Percentiles rank a stretch among this genome's conserved stretches.
These are phyloP conservation scores for Coemansia sp. DNA, from an alignment of 192 early-diverging fungal species.

Conservation along the genomic window DNA sequence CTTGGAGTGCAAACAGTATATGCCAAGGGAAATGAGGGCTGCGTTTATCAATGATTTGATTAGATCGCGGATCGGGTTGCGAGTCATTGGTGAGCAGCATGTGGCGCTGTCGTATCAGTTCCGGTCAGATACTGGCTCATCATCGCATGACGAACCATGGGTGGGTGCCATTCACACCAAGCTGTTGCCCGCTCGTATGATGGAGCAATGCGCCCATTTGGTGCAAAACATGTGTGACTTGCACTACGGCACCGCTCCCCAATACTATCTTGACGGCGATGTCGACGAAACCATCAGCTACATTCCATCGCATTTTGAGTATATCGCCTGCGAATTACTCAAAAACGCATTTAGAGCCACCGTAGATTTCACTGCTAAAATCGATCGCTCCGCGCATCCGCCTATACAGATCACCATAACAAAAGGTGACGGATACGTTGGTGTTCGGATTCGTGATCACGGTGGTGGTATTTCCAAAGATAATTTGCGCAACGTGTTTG, in stretches of 20 bases:
- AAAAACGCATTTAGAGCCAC: constrained; percentile 92
- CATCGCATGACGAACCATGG: constrained; percentile 47
- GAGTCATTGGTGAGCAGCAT: constrained; percentile 90
- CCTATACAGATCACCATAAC: constrained; percentile 85
- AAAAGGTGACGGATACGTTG: constrained; percentile 73
- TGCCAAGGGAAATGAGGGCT: constrained; percentile 66
- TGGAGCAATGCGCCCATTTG: constrained; percentile 68
- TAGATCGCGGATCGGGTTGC: constrained; percentile 84
- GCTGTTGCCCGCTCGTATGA: constrained; percentile 64
- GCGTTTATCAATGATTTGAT: constrained; percentile 87
- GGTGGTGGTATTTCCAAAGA: constrained; percentile 84
- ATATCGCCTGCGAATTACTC: constrained; percentile 86
- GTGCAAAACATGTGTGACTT: constrained; percentile 86
- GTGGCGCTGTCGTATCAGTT: constrained; percentile 69
- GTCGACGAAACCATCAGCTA: constrained; percentile 59
- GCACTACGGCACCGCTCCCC: constrained; percentile 83
- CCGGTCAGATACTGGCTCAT: constrained; percentile 21
- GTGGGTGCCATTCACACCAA: constrained; percentile 88
- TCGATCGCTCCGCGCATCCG: constrained; percentile 56
- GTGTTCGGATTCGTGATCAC: constrained; percentile 84
- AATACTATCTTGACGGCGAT: constrained; percentile 63
- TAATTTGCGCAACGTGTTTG: constrained; percentile 79
- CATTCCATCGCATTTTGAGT: constrained; percentile 90
- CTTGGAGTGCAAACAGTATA: constrained; percentile 86
- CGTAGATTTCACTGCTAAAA: constrained; percentile 64